phyloP scores from a whole-genome alignment of 352 stramenopile genomes.

The Phytopythium kandeliae region DNA sequence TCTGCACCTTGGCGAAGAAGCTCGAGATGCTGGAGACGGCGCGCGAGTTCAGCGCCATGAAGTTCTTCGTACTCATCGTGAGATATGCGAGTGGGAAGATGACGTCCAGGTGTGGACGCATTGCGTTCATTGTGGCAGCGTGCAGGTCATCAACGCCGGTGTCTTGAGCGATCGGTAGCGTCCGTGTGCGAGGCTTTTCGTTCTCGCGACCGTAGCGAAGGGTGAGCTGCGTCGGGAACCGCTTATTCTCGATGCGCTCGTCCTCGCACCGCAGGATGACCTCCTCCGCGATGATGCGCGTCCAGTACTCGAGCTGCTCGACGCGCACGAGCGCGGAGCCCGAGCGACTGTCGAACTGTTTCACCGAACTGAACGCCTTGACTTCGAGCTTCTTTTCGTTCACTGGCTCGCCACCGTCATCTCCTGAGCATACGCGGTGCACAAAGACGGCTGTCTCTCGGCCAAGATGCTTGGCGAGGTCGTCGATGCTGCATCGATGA shows the following conservation, averaged over 20 bases:
- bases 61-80: conserved; percentile 65
- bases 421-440: conserved; percentile 48
- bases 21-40: conserved; percentile 50
- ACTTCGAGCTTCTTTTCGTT: conserved; percentile 63
- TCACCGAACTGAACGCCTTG: conserved; percentile 64
- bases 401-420: conserved; percentile 66
- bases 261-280: conserved; percentile 75
- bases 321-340: conserved; percentile 31
- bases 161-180: conserved; percentile 51
- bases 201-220: conserved; percentile 44
- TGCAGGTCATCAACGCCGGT: conserved; percentile 54
- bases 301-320: conserved; percentile 71
- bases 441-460: conserved; percentile 55
- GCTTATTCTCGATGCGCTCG: conserved; percentile 71
- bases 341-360: conserved; percentile 77
- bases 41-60: conserved; percentile 41
- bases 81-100: conserved; percentile 58
- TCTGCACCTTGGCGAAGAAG: conserved; percentile 47
- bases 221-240: conserved; percentile 57
- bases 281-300: conserved; percentile 65
- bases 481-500: conserved; percentile 40
- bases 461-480: conserved; percentile 49
- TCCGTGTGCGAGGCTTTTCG: conserved; percentile 43
- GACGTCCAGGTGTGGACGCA: conserved; percentile 41
- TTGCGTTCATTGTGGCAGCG: conserved; percentile 35